phyloP scores from a whole-genome alignment of 2,329 filamentous ascomycete genomes.

The Neofusicoccum umdonicola region DNA sequence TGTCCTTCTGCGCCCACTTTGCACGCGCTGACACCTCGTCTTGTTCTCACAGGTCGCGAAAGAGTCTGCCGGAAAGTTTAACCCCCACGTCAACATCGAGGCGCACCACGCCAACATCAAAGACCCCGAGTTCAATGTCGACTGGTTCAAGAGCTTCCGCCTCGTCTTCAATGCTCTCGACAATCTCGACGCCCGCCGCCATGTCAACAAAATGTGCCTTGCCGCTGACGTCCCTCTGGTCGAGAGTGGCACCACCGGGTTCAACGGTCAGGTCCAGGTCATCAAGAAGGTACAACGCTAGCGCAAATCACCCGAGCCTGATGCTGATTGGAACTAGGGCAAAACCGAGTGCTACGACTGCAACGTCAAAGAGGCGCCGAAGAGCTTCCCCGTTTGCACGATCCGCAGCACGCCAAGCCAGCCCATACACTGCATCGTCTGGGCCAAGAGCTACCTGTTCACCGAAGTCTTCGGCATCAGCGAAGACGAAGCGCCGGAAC shows the following conservation, averaged over 20 bases:
- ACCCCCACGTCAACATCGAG: conserved; percentile 79
- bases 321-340: conserved; percentile 47
- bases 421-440: conserved; percentile 97
- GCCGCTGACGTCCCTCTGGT: conserved; percentile 86
- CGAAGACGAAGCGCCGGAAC: conserved; percentile 75
- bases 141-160: conserved; percentile 80
- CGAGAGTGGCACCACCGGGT: conserved; percentile 95
- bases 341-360: conserved; percentile 96
- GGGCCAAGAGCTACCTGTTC: conserved; percentile 94
- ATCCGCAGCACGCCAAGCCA: conserved; percentile 95
- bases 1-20: not conserved
- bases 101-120: conserved; percentile 96
- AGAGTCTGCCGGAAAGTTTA: conserved; percentile 86
- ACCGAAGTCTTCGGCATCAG: conserved; percentile 92
- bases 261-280: conserved; percentile 95
- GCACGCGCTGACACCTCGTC: not conserved
- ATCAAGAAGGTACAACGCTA: conserved; percentile 67
- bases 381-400: conserved; percentile 93
- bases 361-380: conserved; percentile 82
- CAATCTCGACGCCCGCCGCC: conserved; percentile 87
- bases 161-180: conserved; percentile 97
- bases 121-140: conserved; percentile 77
- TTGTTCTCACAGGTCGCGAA: conserved; percentile 69
- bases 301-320: not conserved
- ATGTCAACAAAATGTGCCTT: conserved; percentile 97